These are phyloP conservation scores for Stachybotrys echinatus DNA, from an alignment of 2,329 filamentous ascomycete genomes.

Conservation along the genomic window DNA sequence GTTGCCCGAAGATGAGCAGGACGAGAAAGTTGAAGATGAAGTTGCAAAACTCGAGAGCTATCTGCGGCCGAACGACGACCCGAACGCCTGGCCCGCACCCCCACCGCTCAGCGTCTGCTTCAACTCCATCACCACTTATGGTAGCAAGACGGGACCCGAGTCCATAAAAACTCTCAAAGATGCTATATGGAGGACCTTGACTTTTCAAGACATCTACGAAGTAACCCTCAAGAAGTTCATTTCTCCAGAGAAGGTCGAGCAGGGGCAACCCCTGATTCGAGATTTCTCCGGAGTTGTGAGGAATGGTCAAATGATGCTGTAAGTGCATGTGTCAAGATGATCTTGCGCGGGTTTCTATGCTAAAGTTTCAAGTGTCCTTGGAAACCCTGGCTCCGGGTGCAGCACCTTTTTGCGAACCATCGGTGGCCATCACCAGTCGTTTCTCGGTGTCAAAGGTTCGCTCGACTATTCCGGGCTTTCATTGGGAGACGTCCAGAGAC, in stretches of 20 bases:
- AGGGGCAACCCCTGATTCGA: conserved; percentile 6
- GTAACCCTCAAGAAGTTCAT: conserved; percentile 4
- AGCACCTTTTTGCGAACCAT: conserved; percentile 5
- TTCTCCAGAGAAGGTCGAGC: conserved; percentile 2
- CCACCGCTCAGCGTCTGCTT: conserved; percentile 7
- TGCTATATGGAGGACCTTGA: conserved; percentile 8
- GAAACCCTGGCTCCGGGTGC: conserved; percentile 5
- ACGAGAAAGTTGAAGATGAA: not conserved
- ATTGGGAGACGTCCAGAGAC: not conserved
- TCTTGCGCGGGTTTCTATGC: too few species aligned
- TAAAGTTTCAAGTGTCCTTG: conserved; percentile 1
- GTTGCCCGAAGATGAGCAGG: not conserved
- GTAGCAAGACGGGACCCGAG: conserved; percentile 1
- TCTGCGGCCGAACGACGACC: not conserved
- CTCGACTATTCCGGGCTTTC: conserved; percentile 4
- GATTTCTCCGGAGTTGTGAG: conserved; percentile 7
- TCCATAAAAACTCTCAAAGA: conserved; percentile 6
- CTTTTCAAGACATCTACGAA: conserved; percentile 7
- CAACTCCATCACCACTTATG: conserved; percentile 6
- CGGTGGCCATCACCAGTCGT: conserved; percentile 3
- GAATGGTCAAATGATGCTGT: conserved; percentile 8
- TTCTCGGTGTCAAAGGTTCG: conserved; percentile 3
- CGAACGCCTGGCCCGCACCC: not conserved
- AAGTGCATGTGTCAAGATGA: not conserved
- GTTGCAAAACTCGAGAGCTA: conserved; percentile 3